Evolutionary conservation across 176 grass and related monocot species (phyloP).

Genomic region (Thalia dealbata): DNA sequence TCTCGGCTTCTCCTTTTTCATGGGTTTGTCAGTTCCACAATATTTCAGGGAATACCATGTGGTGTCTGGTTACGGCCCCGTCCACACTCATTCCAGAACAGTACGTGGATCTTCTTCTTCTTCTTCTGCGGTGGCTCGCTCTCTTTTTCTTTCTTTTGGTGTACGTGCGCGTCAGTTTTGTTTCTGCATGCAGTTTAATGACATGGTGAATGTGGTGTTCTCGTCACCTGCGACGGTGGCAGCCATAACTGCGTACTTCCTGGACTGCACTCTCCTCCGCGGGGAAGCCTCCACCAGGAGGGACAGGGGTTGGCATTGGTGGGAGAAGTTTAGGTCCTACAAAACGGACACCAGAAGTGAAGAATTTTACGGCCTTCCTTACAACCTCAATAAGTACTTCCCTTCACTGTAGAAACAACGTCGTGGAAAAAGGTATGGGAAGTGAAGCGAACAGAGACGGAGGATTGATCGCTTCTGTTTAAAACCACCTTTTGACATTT

Average conservation of each 20-base stretch:
- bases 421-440: too few relatives aligned
- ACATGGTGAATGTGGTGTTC: slow-evolving; percentile 85
- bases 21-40: slow-evolving; percentile 84
- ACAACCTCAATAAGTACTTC: slow-evolving; percentile 77
- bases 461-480: too few relatives aligned
- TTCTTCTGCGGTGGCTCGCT: neutral
- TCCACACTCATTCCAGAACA: slow-evolving; percentile 44
- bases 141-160: too few relatives aligned
- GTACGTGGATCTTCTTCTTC: slow-evolving; percentile 26
- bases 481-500: neutral
- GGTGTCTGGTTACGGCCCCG: slow-evolving; percentile 58
- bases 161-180: too few relatives aligned
- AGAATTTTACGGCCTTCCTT: slow-evolving; percentile 85
- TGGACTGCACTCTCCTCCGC: slow-evolving; percentile 57
- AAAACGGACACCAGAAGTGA: slow-evolving; percentile 50
- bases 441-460: too few relatives aligned
- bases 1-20: slow-evolving; percentile 56
- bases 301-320: slow-evolving; percentile 75
- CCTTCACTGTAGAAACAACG: slow-evolving; percentile 45
- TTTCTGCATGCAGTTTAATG: slow-evolving; percentile 81
- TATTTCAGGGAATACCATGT: slow-evolving; percentile 63
- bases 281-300: slow-evolving; percentile 42
- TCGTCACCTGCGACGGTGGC: slow-evolving; percentile 81
- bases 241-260: slow-evolving; percentile 63
- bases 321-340: slow-evolving; percentile 66